Percentiles rank a stretch among this genome's conserved stretches.
Conservation (phyloP, 2,329 filamentous ascomycete species). For the Penicillium sp. region DNA sequence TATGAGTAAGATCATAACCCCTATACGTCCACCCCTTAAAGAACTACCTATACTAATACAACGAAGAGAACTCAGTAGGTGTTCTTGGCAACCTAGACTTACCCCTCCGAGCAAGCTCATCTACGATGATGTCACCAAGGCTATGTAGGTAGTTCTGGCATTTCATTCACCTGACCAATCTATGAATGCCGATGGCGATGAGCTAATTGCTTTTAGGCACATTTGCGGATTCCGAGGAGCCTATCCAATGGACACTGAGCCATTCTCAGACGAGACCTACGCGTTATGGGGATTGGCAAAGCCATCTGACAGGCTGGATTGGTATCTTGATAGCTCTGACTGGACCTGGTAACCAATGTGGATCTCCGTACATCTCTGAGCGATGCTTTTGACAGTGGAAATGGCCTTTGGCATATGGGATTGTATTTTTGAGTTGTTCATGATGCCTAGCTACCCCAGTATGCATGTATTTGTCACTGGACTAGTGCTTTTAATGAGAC, state of each 20-base stretch:
- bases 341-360: constrained; percentile 1
- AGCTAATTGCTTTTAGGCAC: background rate
- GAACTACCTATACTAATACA: too few species aligned
- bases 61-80: too few species aligned
- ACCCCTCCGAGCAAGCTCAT: too few species aligned
- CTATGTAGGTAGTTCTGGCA: too few species aligned
- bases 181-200: background rate
- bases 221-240: constrained; percentile 2
- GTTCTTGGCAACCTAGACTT: too few species aligned
- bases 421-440: background rate
- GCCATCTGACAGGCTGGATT: constrained; percentile 2
- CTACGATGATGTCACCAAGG: too few species aligned
- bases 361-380: background rate
- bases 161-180: background rate
- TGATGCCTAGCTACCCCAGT: background rate
- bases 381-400: background rate
- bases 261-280: constrained; percentile 2
- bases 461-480: background rate
- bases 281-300: background rate
- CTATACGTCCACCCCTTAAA: too few species aligned
- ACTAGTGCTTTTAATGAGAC: background rate
- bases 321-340: constrained; percentile 2
- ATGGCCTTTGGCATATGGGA: background rate
- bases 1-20: too few species aligned
- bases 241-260: background rate